Evolutionary conservation across 352 stramenopile species (phyloP).

Genomic region (Pythium angustatum): DNA sequence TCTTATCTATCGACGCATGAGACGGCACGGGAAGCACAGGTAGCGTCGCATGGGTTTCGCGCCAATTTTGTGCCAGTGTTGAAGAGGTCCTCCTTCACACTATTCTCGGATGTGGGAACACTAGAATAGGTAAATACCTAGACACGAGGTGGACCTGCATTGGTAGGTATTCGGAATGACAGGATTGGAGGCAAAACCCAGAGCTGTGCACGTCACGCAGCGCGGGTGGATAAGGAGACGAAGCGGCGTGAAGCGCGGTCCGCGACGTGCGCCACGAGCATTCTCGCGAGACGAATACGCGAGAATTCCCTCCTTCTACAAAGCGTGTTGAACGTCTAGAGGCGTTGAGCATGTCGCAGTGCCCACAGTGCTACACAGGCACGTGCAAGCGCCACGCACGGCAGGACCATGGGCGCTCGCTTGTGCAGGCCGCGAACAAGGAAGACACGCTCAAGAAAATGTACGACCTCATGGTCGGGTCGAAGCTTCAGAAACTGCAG

Average conservation of each 20-base stretch:
- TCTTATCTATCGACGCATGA: conserved; percentile 1
- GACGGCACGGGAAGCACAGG: not conserved
- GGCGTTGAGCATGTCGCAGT: conserved; percentile 80
- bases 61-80: not conserved
- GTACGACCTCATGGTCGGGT: conserved; percentile 69
- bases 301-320: too few species aligned
- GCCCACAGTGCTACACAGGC: conserved; percentile 79
- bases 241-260: not conserved
- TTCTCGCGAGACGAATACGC: too few species aligned
- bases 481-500: conserved; percentile 75
- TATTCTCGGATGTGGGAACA: not conserved
- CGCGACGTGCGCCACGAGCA: too few species aligned
- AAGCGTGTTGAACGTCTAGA: too few species aligned
- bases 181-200: conserved; percentile 7
- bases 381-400: conserved; percentile 61
- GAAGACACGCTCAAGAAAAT: conserved; percentile 76
- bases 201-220: not conserved
- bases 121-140: not conserved
- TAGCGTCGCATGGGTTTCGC: not conserved
- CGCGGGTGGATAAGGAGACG: conserved; percentile 13
- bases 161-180: conserved; percentile 4
- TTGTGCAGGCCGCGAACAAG: conserved; percentile 46
- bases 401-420: conserved; percentile 69
- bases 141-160: too few species aligned
- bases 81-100: not conserved